Evolutionary conservation across 2,329 filamentous ascomycete genomes (phyloP).

Genomic region (Didymella exigua): DNA sequence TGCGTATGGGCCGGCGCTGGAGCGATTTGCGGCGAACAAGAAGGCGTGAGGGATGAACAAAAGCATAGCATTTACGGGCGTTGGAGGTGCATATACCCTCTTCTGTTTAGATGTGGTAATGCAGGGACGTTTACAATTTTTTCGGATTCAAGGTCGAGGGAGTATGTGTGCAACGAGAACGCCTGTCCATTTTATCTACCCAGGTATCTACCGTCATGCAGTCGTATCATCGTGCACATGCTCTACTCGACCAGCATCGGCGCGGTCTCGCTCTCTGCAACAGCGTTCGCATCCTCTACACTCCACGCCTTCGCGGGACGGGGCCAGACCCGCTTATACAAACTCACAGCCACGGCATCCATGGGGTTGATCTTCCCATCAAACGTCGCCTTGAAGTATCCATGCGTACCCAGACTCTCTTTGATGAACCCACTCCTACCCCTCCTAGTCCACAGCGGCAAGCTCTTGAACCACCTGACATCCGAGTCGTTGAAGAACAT

Average conservation of each 20-base stretch:
- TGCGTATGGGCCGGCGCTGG: slow-evolving; percentile 83
- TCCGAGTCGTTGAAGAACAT: slow-evolving; percentile 99
- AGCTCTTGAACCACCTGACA: slow-evolving; percentile 95
- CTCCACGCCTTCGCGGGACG: slow-evolving; percentile 63
- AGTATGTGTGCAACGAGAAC: slow-evolving; percentile 2
- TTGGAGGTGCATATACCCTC: slow-evolving; percentile 23
- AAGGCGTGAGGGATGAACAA: slow-evolving; percentile 50
- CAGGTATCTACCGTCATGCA: slow-evolving; percentile 23
- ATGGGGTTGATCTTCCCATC: slow-evolving; percentile 95
- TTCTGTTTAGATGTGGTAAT: slow-evolving; percentile 8
- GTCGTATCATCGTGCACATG: slow-evolving; percentile 22
- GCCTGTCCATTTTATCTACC: slow-evolving; percentile 27
- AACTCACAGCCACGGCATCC: slow-evolving; percentile 86
- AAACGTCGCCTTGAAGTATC: slow-evolving; percentile 99
- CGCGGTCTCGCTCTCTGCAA: not conserved
- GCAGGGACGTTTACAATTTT: not conserved
- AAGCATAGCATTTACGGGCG: slow-evolving; percentile 21
- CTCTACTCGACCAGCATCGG: slow-evolving; percentile 8
- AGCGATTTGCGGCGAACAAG: slow-evolving; percentile 71
- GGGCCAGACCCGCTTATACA: slow-evolving; percentile 65
- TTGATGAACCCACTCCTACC: slow-evolving; percentile 91
- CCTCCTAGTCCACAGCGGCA: slow-evolving; percentile 91
- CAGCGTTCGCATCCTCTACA: slow-evolving; percentile 10
- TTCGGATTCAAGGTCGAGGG: not conserved
- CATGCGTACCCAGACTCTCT: slow-evolving; percentile 92